Base-by-base conservation (phyloP, 1,139 yeast species). In the Ashbya aceris region DNA sequence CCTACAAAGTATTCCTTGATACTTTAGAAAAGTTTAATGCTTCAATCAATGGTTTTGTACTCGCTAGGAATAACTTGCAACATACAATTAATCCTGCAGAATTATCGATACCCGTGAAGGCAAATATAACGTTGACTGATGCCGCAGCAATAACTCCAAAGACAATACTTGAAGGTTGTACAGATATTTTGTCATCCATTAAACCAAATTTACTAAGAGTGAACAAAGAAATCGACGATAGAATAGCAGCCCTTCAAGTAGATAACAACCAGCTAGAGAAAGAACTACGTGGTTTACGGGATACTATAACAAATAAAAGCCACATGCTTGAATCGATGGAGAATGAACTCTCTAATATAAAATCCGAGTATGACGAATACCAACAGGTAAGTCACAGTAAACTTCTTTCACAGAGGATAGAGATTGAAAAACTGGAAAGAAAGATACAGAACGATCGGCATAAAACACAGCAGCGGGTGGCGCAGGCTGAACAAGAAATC, bases 361-460 rank as follows among this genome's bases (percentile, higher is more conserved):
- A 78, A 52, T 65, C 72, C 30, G 70, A 71, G 27, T 76, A 75
- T 49, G 84, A 80, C 41, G 79, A 77, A 41, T 67, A 55, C 78
- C 77, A 48, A 68, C 74, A 34, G 73, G 76, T 73, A 67, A 71
- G 41, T 68, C 75, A 46, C 77, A 78, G 49, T 65, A 74, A 27
- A 67, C 74, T 33, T 65, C 75, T 28, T 7, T 46, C 54, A 12
- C 73, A 77, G 45, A 73, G 76, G 41, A 73, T 79, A 17, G 86
- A 83, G 55, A 74, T 80, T 40, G 89, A 81, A 55, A 74, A 73
- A 52, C 62, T 78, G 40, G 84, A 79, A 47, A 71, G 77, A 33
- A 85, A 80, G 45, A 64, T 81, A 36, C 73, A 77, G 35, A 51
- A 49, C 30, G 45, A 46, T 10, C 47, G 44, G 27, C 43, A 45